These are phyloP conservation scores for Peniophora sp. DNA, from an alignment of 1,284 basidiomycete genomes.

Conservation along the genomic window DNA sequence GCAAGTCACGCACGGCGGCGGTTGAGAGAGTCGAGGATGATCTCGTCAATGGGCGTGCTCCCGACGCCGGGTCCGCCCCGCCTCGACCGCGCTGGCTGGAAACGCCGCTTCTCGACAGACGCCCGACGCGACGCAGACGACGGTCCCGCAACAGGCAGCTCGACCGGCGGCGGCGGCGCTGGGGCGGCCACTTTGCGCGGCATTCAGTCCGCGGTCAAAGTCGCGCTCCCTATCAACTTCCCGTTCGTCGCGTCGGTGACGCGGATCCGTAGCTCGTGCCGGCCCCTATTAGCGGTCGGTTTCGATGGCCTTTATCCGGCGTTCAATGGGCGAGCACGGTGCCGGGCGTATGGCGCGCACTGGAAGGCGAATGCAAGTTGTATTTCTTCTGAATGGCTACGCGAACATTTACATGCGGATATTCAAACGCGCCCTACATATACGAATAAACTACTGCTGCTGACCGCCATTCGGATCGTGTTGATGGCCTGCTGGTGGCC, in stretches of 20 bases:
- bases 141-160: conserved; percentile 9
- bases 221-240: background rate
- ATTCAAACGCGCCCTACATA: too few species aligned
- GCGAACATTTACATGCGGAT: too few species aligned
- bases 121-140: conserved; percentile 14
- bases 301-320: too few species aligned
- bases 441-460: too few species aligned
- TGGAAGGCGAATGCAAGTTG: too few species aligned
- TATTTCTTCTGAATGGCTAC: too few species aligned
- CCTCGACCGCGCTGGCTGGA: conserved; percentile 71
- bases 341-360: too few species aligned
- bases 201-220: background rate
- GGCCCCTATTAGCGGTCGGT: too few species aligned
- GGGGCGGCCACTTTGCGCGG: background rate
- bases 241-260: too few species aligned
- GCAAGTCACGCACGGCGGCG: conserved; percentile 63
- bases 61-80: conserved; percentile 74
- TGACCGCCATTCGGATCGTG: too few species aligned
- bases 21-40: conserved; percentile 78
- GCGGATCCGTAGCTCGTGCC: too few species aligned
- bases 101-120: conserved; percentile 49
- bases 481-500: background rate
- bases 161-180: background rate
- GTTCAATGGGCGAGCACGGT: too few species aligned
- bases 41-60: conserved; percentile 67